Conservation (phyloP, 2,329 filamentous ascomycete species). For the Cephalotrichum gorgonifer region DNA sequence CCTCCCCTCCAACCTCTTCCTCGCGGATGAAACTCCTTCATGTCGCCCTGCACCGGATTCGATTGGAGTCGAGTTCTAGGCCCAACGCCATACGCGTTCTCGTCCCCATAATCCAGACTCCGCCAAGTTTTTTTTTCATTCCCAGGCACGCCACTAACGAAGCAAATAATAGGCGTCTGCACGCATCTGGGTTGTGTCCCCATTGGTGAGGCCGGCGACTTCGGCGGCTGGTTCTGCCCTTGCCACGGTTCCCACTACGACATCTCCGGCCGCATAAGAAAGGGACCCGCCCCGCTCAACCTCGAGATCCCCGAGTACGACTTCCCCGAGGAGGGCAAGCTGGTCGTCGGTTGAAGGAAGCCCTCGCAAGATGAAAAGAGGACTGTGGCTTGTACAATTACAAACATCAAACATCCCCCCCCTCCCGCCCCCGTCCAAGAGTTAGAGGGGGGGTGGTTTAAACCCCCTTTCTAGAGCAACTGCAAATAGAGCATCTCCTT, state of each 20-base stretch:
- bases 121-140: not conserved
- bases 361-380: not conserved
- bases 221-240: conserved; percentile 98
- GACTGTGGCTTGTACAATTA: not conserved
- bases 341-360: conserved; percentile 80
- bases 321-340: conserved; percentile 79
- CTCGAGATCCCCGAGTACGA: conserved; percentile 89
- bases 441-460: not conserved
- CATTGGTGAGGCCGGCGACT: conserved; percentile 97
- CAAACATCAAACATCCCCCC: not conserved
- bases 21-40: no score
- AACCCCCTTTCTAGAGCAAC: not conserved
- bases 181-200: conserved; percentile 98
- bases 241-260: conserved; percentile 99
- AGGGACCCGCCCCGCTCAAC: conserved; percentile 94
- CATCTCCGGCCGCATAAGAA: conserved; percentile 96
- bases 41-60: no score
- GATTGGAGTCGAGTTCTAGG: not conserved
- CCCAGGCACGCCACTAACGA: not conserved
- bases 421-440: not conserved
- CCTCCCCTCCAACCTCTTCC: conserved; percentile 1
- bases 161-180: conserved; percentile 66
- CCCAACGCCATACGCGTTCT: not conserved
- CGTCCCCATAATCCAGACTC: not conserved
- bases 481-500: conserved; percentile 5